Evolutionary conservation across 2,329 filamentous ascomycete species (phyloP).

Genomic region (Ophiocordyceps camponoti-leonardi): DNA sequence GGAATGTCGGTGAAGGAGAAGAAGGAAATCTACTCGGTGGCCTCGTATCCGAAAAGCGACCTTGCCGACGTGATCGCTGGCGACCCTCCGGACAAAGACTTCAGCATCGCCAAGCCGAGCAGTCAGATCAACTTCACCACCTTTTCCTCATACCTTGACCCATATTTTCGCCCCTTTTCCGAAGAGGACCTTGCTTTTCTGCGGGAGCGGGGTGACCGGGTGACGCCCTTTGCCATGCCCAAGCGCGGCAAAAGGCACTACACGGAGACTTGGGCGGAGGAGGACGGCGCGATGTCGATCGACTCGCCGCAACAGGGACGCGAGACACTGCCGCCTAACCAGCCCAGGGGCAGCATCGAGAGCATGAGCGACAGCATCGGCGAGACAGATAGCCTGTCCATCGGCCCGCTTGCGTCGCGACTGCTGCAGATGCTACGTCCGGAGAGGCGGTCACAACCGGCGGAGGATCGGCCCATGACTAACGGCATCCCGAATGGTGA

Average conservation of each 20-base stretch:
- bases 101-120: slow-evolving; percentile 80
- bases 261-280: slow-evolving; percentile 81
- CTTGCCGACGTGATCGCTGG: slow-evolving; percentile 75
- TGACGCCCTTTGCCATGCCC: slow-evolving; percentile 71
- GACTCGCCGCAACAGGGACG: slow-evolving; percentile 45
- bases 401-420: slow-evolving; percentile 70
- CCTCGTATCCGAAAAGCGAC: slow-evolving; percentile 64
- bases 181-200: slow-evolving; percentile 92
- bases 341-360: slow-evolving; percentile 71
- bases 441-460: slow-evolving; percentile 40
- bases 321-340: slow-evolving; percentile 59
- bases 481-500: slow-evolving; percentile 39
- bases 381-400: slow-evolving; percentile 77
- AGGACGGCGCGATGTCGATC: slow-evolving; percentile 65
- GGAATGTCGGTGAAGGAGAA: slow-evolving; percentile 74
- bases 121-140: slow-evolving; percentile 91
- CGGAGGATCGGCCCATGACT: slow-evolving; percentile 38
- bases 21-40: slow-evolving; percentile 76
- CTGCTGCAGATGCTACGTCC: slow-evolving; percentile 68
- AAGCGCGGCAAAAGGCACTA: slow-evolving; percentile 74
- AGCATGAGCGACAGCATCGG: slow-evolving; percentile 72
- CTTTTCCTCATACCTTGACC: slow-evolving; percentile 83
- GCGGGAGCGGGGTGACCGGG: slow-evolving; percentile 73
- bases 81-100: slow-evolving; percentile 82
- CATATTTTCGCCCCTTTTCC: slow-evolving; percentile 73